Percentiles rank a stretch among this genome's conserved stretches.
Evolutionary conservation across 805 yeast species (phyloP).

Genomic region (Monosporozyma servazzii): DNA sequence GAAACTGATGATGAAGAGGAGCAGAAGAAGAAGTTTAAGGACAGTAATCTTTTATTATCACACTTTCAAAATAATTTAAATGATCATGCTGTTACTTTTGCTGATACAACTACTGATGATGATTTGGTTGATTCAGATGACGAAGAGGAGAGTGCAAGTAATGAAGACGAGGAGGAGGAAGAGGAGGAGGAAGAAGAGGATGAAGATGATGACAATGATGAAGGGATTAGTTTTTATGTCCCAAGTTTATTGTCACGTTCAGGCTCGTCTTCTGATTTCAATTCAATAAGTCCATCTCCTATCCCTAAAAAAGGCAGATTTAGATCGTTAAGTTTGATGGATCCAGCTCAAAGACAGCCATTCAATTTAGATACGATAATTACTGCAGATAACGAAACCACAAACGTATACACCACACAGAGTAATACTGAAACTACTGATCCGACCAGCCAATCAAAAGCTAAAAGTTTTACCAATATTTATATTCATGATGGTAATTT

Average conservation of each 20-base stretch:
- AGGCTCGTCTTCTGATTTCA: conserved; percentile 13
- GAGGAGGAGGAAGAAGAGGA: conserved; percentile 20
- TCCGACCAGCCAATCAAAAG: not conserved
- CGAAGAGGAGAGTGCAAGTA: not conserved
- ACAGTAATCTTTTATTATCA: not conserved
- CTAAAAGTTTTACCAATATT: conserved; percentile 22
- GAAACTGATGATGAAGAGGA: not conserved
- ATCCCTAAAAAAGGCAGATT: conserved; percentile 17
- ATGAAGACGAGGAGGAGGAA: conserved; percentile 11
- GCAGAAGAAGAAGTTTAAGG: not conserved
- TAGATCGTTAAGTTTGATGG: conserved; percentile 29
- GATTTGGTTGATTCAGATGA: not conserved
- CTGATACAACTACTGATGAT: not conserved
- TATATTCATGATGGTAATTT: conserved; percentile 30
- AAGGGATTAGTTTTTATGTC: conserved; percentile 32
- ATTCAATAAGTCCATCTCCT: conserved; percentile 5
- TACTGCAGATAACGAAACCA: not conserved
- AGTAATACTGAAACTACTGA: not conserved
- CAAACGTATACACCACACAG: not conserved
- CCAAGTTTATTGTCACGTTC: conserved; percentile 26
- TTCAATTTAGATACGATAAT: conserved; percentile 8
- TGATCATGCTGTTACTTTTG: not conserved
- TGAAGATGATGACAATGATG: conserved; percentile 30
- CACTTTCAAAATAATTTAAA: not conserved
- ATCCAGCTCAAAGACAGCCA: conserved; percentile 22